Base-by-base conservation (phyloP, 148 eudicot species). In the Chenopodium album region DNA sequence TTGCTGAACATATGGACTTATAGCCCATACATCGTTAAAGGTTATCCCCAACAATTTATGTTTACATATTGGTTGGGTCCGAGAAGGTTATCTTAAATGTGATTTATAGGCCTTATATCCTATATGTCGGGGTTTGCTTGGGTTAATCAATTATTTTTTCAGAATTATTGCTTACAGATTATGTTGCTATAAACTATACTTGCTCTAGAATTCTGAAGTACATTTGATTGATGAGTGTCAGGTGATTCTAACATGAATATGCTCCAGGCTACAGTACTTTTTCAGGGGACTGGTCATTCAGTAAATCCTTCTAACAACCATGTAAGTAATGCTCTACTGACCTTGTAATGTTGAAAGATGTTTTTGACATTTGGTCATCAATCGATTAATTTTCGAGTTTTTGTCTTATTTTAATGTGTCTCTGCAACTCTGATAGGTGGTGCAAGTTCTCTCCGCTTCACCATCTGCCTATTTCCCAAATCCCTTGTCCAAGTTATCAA, bases 401-500 rank as follows among this genome's bases (percentile, higher is more conserved):
- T 26, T 26, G 26, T 26, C 26, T 26, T 26, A 26, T 26, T 26
- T 26, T 26, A 4, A 20, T 76, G 17, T 76, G 52, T 47, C 59
- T 46, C 6, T 71, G 76, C 80, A 14, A 75, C 67, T 14, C 37
- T 2, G 50, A 26, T 80, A 92, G 95, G 92, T 89, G 26, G 73
- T 89, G 83, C 88, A 86, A 79, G 91, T 86, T 85, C 92, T 92
- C 16, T 90, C 95, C 19, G 92, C 91, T 56, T 92, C 95, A 75
- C 88, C 93, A 44, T 79, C 93, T 41, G 88, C 95, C 56, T 88
- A 89, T 89, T 92, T 92, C 37, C 86, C 91, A 73, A 89, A 87
- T 82, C 95, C 92, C 10, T 74, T 70, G 46, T 84, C 87, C 48
- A 86, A 89, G 84, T 22, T 90, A 81, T 83, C 85, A 54, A 87